A percentile compares a stretch with the other conserved stretches of the same genome.
Evolutionary conservation across 169 alveolate species (phyloP).

Genomic region (Eimeria maxima): DNA sequence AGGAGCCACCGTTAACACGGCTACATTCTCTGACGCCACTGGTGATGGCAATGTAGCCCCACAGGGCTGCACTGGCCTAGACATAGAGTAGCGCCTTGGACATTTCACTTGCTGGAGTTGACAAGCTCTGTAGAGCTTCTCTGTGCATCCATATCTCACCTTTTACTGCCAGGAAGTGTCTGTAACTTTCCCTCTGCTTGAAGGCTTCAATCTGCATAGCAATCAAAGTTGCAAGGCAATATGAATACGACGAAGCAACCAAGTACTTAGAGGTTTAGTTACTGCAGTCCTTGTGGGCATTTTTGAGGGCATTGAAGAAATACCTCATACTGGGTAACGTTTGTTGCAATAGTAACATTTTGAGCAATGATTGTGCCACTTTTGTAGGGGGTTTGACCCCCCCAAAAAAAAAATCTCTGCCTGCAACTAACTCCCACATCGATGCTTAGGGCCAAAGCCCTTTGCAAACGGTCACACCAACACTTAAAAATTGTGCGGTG

Average conservation of each 20-base stretch:
- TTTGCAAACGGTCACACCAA: neutral
- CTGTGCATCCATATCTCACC: neutral
- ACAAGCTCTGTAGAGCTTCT: neutral
- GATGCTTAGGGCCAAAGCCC: neutral
- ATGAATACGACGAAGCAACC: neutral
- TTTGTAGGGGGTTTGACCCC: neutral
- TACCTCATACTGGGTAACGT: neutral
- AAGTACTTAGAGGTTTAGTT: neutral
- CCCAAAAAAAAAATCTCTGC: neutral
- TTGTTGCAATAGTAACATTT: neutral
- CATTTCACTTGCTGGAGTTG: neutral
- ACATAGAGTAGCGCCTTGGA: neutral
- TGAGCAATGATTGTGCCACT: neutral
- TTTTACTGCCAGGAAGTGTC: neutral
- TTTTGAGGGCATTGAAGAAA: no score
- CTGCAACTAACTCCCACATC: neutral
- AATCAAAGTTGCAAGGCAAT: no score
- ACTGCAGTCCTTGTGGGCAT: neutral
- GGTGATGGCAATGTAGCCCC: constrained; percentile 57
- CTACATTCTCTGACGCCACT: neutral
- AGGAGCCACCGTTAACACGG: neutral
- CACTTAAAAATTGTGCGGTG: neutral
- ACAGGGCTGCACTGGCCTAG: neutral
- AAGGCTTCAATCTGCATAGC: neutral
- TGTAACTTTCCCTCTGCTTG: neutral